These are phyloP conservation scores for Blumeria graminis DNA, from an alignment of 2,329 filamentous ascomycete genomes.

Conservation along the genomic window DNA sequence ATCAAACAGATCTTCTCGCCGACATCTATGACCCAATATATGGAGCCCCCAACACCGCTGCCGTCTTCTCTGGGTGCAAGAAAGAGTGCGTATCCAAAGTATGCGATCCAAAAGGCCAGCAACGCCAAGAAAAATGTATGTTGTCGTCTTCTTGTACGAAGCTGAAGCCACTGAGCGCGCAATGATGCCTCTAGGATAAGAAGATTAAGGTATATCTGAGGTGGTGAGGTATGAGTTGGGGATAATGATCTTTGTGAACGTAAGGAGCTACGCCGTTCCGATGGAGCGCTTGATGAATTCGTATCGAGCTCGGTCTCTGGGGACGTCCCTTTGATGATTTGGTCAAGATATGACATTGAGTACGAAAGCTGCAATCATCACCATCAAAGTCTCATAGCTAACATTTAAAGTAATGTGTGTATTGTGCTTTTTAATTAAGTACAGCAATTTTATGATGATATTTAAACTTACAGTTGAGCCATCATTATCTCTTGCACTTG, in stretches of 20 bases:
- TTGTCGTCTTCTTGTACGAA: slow-evolving; percentile 68
- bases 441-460: too few relatives aligned
- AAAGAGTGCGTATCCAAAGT: slow-evolving; percentile 79
- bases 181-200: slow-evolving; percentile 89
- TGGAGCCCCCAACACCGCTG: slow-evolving; percentile 67
- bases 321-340: slow-evolving; percentile 71
- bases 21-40: slow-evolving; percentile 90
- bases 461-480: too few relatives aligned
- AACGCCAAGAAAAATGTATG: slow-evolving; percentile 80
- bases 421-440: too few relatives aligned
- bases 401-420: too few relatives aligned
- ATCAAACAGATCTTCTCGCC: slow-evolving; percentile 78
- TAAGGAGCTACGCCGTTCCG: slow-evolving; percentile 15
- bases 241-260: slow-evolving; percentile 14
- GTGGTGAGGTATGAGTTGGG: slow-evolving; percentile 16
- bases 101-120: slow-evolving; percentile 54
- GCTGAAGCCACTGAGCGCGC: slow-evolving; percentile 73
- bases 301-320: slow-evolving; percentile 22
- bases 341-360: slow-evolving; percentile 29
- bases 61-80: slow-evolving; percentile 92
- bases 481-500: too few relatives aligned
- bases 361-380: not conserved
- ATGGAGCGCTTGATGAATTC: slow-evolving; percentile 13
- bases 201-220: slow-evolving; percentile 76
- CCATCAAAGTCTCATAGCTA: not conserved